Conservation (phyloP, 2,329 filamentous ascomycete species). For the Plectosphaerella plurivora region DNA sequence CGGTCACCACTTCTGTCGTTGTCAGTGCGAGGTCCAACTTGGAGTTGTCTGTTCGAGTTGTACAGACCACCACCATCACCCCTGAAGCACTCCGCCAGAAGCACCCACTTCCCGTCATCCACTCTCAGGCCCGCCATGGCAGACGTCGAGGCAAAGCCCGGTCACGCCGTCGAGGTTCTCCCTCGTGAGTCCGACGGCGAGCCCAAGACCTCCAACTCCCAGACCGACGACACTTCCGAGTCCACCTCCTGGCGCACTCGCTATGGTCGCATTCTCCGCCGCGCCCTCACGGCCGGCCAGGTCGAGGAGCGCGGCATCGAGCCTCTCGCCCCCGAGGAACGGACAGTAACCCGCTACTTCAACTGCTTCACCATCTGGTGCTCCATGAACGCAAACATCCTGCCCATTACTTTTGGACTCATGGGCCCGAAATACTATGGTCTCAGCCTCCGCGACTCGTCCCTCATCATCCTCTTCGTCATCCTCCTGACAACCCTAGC, state of each 20-base stretch:
- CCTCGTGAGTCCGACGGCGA: not conserved
- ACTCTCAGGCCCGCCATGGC: too few species aligned
- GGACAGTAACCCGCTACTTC: conserved; percentile 33
- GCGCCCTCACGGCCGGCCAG: conserved; percentile 12
- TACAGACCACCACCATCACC: not conserved
- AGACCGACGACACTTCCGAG: not conserved
- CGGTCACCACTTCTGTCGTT: not conserved
- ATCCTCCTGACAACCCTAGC: conserved; percentile 47
- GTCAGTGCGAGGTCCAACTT: not conserved
- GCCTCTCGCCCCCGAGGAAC: conserved; percentile 35
- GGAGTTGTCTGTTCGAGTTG: too few species aligned
- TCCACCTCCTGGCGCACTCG: not conserved
- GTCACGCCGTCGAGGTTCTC: not conserved
- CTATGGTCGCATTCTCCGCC: not conserved
- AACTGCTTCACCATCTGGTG: conserved; percentile 46
- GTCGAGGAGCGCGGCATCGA: conserved; percentile 40
- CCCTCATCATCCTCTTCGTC: conserved; percentile 61
- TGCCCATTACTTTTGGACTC: conserved; percentile 58
- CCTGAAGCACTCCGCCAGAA: not conserved
- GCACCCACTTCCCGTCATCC: too few species aligned
- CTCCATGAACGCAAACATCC: conserved; percentile 43
- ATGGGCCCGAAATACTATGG: conserved; percentile 52
- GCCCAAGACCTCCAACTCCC: not conserved
- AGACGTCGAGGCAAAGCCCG: conserved; percentile 1
- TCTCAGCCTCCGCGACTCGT: conserved; percentile 50